These are phyloP conservation scores for Exophiala calicioides DNA, from an alignment of 2,329 filamentous ascomycete species.

Conservation along the genomic window DNA sequence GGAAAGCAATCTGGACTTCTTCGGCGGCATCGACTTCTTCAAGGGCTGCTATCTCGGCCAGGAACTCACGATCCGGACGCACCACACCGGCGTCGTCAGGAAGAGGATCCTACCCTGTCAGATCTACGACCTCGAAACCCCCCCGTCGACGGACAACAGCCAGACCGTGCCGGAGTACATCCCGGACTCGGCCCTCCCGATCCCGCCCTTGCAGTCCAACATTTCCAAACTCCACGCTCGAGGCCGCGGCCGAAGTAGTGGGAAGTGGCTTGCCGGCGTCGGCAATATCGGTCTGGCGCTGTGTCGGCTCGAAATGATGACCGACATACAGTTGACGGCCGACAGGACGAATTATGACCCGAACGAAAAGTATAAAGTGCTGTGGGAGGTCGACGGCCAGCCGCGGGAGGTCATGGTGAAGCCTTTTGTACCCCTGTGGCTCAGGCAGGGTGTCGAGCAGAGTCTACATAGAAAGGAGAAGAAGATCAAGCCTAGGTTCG, in stretches of 20 bases:
- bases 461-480: conserved; percentile 28
- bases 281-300: conserved; percentile 86
- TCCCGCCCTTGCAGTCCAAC: conserved; percentile 48
- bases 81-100: conserved; percentile 89
- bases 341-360: conserved; percentile 63
- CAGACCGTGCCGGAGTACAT: conserved; percentile 50
- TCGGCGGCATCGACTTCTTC: conserved; percentile 82
- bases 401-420: conserved; percentile 60
- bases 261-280: conserved; percentile 75
- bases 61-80: conserved; percentile 92
- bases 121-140: conserved; percentile 60
- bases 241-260: conserved; percentile 66
- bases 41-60: conserved; percentile 98
- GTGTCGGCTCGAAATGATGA: conserved; percentile 90
- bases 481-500: conserved; percentile 20
- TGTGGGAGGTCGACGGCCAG: conserved; percentile 50
- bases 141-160: conserved; percentile 34
- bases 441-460: conserved; percentile 40
- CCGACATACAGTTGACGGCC: conserved; percentile 70
- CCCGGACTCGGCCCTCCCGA: conserved; percentile 28
- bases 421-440: conserved; percentile 84
- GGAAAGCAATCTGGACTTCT: conserved; percentile 85
- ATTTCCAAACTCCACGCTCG: conserved; percentile 54
- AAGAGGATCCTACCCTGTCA: conserved; percentile 83
- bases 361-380: conserved; percentile 63